A percentile compares a stretch with the other conserved stretches of the same genome.
These are phyloP conservation scores for Rhododendron molle DNA, from an alignment of 148 eudicot genomes.

Conservation along the genomic window DNA sequence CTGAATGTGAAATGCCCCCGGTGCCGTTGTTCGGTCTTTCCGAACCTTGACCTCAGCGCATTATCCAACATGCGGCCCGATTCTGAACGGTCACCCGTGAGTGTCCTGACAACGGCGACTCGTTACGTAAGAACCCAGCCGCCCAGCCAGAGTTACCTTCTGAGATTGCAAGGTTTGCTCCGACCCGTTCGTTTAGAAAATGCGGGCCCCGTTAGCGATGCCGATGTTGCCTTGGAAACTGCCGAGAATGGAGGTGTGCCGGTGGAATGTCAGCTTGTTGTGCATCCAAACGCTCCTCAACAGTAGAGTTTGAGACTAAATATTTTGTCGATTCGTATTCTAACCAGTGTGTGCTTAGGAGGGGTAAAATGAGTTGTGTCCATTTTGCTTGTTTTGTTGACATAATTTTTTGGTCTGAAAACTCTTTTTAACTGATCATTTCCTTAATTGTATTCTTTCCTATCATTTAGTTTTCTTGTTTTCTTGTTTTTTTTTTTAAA, in stretches of 20 bases:
- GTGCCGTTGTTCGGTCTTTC: slow-evolving; percentile 89
- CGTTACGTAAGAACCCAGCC: slow-evolving; percentile 60
- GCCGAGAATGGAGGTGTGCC: slow-evolving; percentile 47
- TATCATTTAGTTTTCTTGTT: neutral
- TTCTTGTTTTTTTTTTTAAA: neutral
- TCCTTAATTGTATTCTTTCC: neutral
- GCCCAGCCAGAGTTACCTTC: slow-evolving; percentile 70
- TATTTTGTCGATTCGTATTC: neutral
- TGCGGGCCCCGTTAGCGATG: slow-evolving; percentile 36
- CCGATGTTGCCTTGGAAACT: slow-evolving; percentile 39
- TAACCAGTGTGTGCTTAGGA: neutral
- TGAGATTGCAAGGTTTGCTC: slow-evolving; percentile 76
- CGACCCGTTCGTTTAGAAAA: slow-evolving; percentile 55
- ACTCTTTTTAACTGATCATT: neutral
- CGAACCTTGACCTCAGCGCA: slow-evolving; percentile 90
- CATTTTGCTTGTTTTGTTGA: neutral
- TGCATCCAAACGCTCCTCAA: slow-evolving; percentile 21
- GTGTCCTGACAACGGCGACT: slow-evolving; percentile 42
- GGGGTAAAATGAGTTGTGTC: neutral
- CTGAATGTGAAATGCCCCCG: slow-evolving; percentile 93
- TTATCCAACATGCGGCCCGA: slow-evolving; percentile 70
- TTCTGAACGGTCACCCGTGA: slow-evolving; percentile 49
- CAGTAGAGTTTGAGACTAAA: slow-evolving; percentile 10
- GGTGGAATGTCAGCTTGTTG: slow-evolving; percentile 10
- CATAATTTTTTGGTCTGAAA: neutral